Conservation (phyloP, 108 stramenopile genomes). For the Nitzschia putrida region DNA sequence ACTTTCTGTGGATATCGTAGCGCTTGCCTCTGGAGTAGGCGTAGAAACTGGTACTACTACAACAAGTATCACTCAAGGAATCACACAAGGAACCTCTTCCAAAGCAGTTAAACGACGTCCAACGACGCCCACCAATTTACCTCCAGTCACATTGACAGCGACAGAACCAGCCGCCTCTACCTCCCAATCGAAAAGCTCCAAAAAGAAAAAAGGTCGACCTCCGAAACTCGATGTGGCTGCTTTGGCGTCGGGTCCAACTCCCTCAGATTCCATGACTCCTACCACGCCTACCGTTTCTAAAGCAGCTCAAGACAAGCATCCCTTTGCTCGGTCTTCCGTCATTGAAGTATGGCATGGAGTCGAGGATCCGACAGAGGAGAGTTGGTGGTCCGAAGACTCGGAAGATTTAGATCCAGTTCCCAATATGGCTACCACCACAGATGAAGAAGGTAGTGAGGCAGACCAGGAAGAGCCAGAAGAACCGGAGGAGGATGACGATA, state of each 20-base stretch:
- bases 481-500: slow-evolving; percentile 31
- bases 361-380: slow-evolving; percentile 32
- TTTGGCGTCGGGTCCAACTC: too few relatives aligned
- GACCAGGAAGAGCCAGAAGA: slow-evolving; percentile 6
- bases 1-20: too few relatives aligned
- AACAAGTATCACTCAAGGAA: too few relatives aligned
- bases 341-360: slow-evolving; percentile 78
- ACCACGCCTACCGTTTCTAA: slow-evolving; percentile 1
- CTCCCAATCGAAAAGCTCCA: background rate
- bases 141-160: too few relatives aligned
- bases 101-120: too few relatives aligned
- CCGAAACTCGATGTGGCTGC: slow-evolving; percentile 9
- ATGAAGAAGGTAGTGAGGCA: slow-evolving; percentile 20
- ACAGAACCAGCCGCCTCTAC: too few relatives aligned
- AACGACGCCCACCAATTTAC: too few relatives aligned
- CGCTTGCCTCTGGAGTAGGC: too few relatives aligned
- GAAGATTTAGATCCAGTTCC: slow-evolving; percentile 6
- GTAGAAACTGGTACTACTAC: too few relatives aligned
- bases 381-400: slow-evolving; percentile 39
- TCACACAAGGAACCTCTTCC: too few relatives aligned
- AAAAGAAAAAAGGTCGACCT: slow-evolving; percentile 18
- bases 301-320: slow-evolving; percentile 69
- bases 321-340: slow-evolving; percentile 79
- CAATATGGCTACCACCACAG: background rate
- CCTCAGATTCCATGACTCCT: background rate